Evolutionary conservation across 164 flowering plant genomes (phyloP), one percentile per base, ranked within the genome.

Genomic region (Litsea cubeba): DNA sequence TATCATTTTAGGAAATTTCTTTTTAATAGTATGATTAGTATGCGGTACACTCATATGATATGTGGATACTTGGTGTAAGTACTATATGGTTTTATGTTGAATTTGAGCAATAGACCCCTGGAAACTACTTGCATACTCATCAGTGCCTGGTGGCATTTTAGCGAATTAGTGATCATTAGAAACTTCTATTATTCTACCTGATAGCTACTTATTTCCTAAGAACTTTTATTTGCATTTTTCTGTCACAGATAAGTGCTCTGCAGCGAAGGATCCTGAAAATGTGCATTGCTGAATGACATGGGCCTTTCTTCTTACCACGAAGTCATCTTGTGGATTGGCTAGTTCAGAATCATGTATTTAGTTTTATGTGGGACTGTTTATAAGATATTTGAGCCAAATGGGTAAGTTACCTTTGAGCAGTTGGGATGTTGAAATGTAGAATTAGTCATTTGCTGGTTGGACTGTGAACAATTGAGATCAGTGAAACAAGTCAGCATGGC

Each of bases 401-500:
- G 23, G 28, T 76, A 50, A 26, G 23, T 18, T 22, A 6, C 28
- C 18, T 46, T 17, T 40, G 28, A 49, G 66, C 20, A 71, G 70
- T 65, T 26, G 50, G 69, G 30, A 62, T 50, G 20, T 54, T 51
- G 64, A 23, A 71, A 30, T 71, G 50, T 76, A 65, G 46, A 25
- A 73, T 18, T 23, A 3, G 40, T 63, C 22, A 23, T 69, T 75
- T 23, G 54, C 62, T 64, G 68, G 50, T 17, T 30, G 25, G 73
- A 10, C 50, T 70, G 62, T 68, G 50, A 67, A 54, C 50, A 51
- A 57, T 26, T 49, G 71, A 76, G 15, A n/a, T 62, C 25, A 8
- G 72, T 77, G 32, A 68, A 68, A 51, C 15, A 20, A 72, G 67
- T 73, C 18, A 67, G 49, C 68, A 79, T 79, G 81, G 79, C 79